Conservation (phyloP, 345 rosid species). For the Triadica sebifera region DNA sequence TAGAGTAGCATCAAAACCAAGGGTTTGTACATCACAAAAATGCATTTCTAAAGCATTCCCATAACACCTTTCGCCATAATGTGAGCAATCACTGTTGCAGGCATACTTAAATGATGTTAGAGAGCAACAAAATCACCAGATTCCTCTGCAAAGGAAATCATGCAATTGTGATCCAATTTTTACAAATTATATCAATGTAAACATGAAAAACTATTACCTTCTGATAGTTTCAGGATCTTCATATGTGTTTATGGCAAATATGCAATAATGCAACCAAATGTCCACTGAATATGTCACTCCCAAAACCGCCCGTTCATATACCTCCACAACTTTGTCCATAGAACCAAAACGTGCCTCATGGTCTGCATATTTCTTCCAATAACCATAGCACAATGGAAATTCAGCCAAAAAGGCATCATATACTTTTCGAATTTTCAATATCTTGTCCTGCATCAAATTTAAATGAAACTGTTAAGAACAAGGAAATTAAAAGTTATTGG, state of each 20-base stretch:
- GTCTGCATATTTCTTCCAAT: slow-evolving; percentile 98
- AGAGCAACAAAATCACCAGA: slow-evolving; percentile 39
- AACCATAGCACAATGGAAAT: slow-evolving; percentile 95
- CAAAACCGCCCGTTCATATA: slow-evolving; percentile 86
- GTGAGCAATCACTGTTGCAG: slow-evolving; percentile 68
- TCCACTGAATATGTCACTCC: slow-evolving; percentile 98
- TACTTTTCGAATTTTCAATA: slow-evolving; percentile 71
- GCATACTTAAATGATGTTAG: slow-evolving; percentile 69
- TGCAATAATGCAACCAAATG: slow-evolving; percentile 90
- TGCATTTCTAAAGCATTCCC: slow-evolving; percentile 48
- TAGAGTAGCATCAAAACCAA: slow-evolving; percentile 32
- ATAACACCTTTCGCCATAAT: slow-evolving; percentile 63
- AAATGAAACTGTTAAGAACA: slow-evolving; percentile 16
- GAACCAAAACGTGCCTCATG: slow-evolving; percentile 86
- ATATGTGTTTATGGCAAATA: slow-evolving; percentile 73
- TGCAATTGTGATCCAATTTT: slow-evolving; percentile 29
- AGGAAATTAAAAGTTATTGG: not conserved
- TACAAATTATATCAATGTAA: slow-evolving; percentile 23
- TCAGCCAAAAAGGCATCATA: slow-evolving; percentile 92
- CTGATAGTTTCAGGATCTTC: slow-evolving; percentile 92
- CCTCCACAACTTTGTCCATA: slow-evolving; percentile 93
- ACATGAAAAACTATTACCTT: slow-evolving; percentile 56
- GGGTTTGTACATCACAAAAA: slow-evolving; percentile 36
- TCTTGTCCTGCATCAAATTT: slow-evolving; percentile 66
- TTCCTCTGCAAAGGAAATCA: slow-evolving; percentile 35